These are phyloP conservation scores for Mrakia gelida DNA, from an alignment of 768 basidiomycete species.

Conservation along the genomic window DNA sequence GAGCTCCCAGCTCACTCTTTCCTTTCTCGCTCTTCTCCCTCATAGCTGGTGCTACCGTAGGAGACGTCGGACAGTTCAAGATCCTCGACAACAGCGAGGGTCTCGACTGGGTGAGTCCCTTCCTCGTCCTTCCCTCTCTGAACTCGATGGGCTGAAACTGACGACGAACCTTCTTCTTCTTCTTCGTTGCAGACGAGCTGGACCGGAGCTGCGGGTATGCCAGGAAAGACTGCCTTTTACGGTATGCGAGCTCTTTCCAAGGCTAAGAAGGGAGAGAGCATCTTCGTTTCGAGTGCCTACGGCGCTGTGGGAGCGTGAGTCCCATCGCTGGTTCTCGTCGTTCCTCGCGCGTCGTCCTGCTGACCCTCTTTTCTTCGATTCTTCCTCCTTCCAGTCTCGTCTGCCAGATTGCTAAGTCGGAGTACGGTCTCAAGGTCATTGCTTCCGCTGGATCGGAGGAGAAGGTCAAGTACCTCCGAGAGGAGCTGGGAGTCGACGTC, in stretches of 20 bases:
- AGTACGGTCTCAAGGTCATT: slow-evolving; percentile 57
- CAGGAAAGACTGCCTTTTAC: slow-evolving; percentile 36
- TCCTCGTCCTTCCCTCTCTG: background rate
- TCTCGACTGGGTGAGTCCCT: slow-evolving; percentile 48
- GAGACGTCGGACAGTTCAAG: slow-evolving; percentile 47
- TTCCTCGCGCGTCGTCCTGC: too few species aligned
- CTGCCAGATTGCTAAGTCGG: slow-evolving; percentile 50
- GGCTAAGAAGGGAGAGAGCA: slow-evolving; percentile 53
- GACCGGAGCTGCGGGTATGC: slow-evolving; percentile 52
- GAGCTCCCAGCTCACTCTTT: background rate
- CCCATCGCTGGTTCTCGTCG: too few species aligned
- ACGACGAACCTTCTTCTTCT: background rate
- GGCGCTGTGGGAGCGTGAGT: too few species aligned
- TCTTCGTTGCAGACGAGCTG: slow-evolving; percentile 29
- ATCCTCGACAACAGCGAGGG: slow-evolving; percentile 49
- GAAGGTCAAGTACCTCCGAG: slow-evolving; percentile 51
- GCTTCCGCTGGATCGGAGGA: slow-evolving; percentile 69
- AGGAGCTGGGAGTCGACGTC: slow-evolving; percentile 34
- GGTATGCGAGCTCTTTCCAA: slow-evolving; percentile 33
- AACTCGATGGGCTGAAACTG: background rate
- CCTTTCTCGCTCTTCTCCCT: background rate
- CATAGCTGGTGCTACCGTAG: slow-evolving; percentile 21
- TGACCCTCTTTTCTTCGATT: too few species aligned
- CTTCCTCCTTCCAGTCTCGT: slow-evolving; percentile 45
- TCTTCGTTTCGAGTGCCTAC: slow-evolving; percentile 51